Percentiles rank a stretch among this genome's conserved stretches.
phyloP scores from a whole-genome alignment of 2,329 filamentous ascomycete species.

The Coniochaeta hoffmannii region DNA sequence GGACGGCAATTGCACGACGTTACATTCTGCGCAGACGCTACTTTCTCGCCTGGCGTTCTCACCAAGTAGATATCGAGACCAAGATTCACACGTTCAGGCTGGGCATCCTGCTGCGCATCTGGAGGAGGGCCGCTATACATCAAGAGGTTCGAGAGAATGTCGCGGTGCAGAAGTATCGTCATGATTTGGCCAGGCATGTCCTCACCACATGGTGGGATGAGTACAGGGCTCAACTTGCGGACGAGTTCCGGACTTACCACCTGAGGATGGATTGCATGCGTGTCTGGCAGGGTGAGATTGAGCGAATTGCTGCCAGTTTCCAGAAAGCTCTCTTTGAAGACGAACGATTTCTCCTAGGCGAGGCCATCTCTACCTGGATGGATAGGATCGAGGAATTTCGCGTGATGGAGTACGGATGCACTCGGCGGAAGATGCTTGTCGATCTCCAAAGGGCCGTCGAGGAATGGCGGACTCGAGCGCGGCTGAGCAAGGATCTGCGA shows the following conservation, averaged over 20 bases:
- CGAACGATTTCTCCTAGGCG: slow-evolving; percentile 13
- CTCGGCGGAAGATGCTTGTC: slow-evolving; percentile 7
- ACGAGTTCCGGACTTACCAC: slow-evolving; percentile 10
- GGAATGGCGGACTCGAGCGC: neutral
- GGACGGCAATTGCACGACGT: slow-evolving; percentile 59
- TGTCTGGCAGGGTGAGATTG: slow-evolving; percentile 14
- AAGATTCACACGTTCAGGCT: slow-evolving; percentile 33
- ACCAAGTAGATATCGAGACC: slow-evolving; percentile 52
- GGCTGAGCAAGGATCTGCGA: neutral
- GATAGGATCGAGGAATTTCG: slow-evolving; percentile 10
- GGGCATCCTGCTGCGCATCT: slow-evolving; percentile 18
- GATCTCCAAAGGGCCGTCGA: slow-evolving; percentile 8
- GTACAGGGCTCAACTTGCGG: slow-evolving; percentile 17
- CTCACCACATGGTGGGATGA: slow-evolving; percentile 23
- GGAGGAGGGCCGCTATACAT: slow-evolving; percentile 16
- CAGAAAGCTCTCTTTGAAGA: slow-evolving; percentile 10
- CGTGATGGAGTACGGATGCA: slow-evolving; percentile 6
- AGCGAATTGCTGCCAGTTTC: slow-evolving; percentile 5
- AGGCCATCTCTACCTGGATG: slow-evolving; percentile 15
- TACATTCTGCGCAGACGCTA: slow-evolving; percentile 64
- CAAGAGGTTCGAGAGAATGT: slow-evolving; percentile 13
- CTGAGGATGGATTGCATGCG: slow-evolving; percentile 9
- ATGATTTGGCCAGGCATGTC: slow-evolving; percentile 18
- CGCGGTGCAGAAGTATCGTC: slow-evolving; percentile 21
- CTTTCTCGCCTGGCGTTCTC: slow-evolving; percentile 62